Conservation (phyloP, 75 land plant genomes). For the Sequoia sempervirens region DNA sequence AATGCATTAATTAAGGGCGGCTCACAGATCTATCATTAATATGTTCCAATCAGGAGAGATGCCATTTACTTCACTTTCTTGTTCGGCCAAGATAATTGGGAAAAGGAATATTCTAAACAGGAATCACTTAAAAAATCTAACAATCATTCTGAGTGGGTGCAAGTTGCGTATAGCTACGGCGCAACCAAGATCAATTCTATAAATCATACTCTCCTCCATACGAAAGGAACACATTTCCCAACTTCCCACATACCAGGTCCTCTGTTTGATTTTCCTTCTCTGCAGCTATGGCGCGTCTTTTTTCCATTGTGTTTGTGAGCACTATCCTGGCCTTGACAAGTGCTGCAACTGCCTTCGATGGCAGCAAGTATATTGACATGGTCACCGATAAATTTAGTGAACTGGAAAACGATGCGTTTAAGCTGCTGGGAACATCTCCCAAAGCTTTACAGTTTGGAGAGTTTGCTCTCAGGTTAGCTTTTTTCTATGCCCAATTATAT, state of each 20-base stretch:
- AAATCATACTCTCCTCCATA: background rate
- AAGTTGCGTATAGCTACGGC: no score
- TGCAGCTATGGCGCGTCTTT: background rate
- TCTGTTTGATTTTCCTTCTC: background rate
- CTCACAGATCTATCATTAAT: no score
- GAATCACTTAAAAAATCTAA: no score
- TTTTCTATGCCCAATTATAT: background rate
- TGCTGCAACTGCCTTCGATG: background rate
- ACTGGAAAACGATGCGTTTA: background rate
- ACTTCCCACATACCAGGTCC: background rate
- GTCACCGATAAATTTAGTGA: background rate
- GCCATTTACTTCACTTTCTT: no score
- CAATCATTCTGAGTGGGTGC: no score
- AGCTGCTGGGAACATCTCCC: background rate
- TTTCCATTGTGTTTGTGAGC: background rate
- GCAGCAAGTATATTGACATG: background rate
- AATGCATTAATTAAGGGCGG: no score
- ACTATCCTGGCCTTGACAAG: background rate
- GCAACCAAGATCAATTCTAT: background rate
- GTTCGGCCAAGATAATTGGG: no score
- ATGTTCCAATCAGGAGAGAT: no score
- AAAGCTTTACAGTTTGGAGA: conserved; percentile 2
- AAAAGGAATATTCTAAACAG: no score
- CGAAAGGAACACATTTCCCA: background rate
- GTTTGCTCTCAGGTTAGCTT: background rate